Percentiles rank a stretch among this genome's conserved stretches.
These are phyloP conservation scores for Coniochaeta ligniaria DNA, from an alignment of 2,329 filamentous ascomycete species.

Conservation along the genomic window DNA sequence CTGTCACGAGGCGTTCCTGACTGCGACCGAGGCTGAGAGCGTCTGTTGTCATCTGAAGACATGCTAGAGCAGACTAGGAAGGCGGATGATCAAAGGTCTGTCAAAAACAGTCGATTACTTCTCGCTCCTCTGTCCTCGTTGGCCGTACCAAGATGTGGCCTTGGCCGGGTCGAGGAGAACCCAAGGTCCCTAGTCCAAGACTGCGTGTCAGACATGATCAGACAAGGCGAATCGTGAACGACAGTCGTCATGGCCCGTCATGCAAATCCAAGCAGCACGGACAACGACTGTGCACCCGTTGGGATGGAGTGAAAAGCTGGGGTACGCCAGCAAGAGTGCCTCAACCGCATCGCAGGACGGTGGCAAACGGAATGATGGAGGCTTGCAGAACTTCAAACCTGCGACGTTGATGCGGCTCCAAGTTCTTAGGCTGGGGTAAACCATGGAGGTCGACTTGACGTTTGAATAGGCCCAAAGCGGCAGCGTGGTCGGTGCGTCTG, in stretches of 20 bases:
- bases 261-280: constrained; percentile 7
- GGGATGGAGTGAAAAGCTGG: not conserved
- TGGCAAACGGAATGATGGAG: constrained; percentile 3
- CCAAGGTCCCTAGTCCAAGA: no score
- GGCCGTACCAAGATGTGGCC: not conserved
- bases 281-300: not conserved
- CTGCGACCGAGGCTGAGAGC: not conserved
- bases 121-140: not conserved
- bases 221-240: constrained; percentile 8
- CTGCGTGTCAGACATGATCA: constrained; percentile 13
- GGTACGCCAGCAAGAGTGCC: constrained; percentile 1
- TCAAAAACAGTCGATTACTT: not conserved
- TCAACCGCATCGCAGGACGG: not conserved
- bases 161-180: not conserved
- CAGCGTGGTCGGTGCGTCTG: constrained; percentile 4
- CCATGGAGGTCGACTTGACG: not conserved
- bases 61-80: not conserved
- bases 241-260: constrained; percentile 10
- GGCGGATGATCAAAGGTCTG: not conserved
- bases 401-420: constrained; percentile 10
- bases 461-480: constrained; percentile 7
- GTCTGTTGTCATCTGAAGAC: not conserved
- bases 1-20: not conserved
- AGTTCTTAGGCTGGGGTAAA: not conserved
- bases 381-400: constrained; percentile 6